Base-by-base conservation (phyloP, 805 yeast species). In the Ogataea angusta region DNA sequence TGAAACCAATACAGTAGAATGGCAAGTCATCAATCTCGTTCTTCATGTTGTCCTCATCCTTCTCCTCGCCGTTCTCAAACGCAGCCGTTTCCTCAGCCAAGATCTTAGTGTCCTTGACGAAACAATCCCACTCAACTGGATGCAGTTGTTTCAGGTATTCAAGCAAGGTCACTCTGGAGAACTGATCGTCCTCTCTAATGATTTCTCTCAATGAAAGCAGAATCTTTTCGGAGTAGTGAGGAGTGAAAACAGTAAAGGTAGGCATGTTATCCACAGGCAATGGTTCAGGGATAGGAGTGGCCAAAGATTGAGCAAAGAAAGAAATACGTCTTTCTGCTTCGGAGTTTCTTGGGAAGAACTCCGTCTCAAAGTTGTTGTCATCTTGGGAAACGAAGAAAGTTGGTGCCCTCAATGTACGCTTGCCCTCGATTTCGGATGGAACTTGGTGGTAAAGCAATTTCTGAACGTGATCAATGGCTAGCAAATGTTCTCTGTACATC, bases 311-410 rank as follows among this genome's bases (percentile, higher is more conserved):
- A 45, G 99, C 99, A 72, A 93, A 93, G 85, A 95, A 93, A 45
- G 97, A 87, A 56, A 93, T 90, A 77, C 99, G 93, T 75, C 99
- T 90, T 73, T 95, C 99, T 50, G 99, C 99, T 69, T 93, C 99
- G 32, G 96, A 88, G 67, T 91, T 80, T 59, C 82, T 76, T 55
- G 99, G 98, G 86, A 93, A 93, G 63, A 88, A 95, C 74, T 91
- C 97, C 52, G 97, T 87, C 51, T 86, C 95, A 59, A 90, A 86
- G 62, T 89, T 85, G 68, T 78, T 78, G 69, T 93, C 99, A 69
- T 93, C 99, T 70, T 95, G 99, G 47, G 95, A 83, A 45, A 93
- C 96, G 59, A 93, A 93, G 82, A 93, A 93, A 40, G 98, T 91
- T 56, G 99, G 99, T 37, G 99, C 98, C 72, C 98, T 85, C 62